These are phyloP conservation scores for Pistacia integerrima DNA, from an alignment of 345 rosid species.

Conservation along the genomic window DNA sequence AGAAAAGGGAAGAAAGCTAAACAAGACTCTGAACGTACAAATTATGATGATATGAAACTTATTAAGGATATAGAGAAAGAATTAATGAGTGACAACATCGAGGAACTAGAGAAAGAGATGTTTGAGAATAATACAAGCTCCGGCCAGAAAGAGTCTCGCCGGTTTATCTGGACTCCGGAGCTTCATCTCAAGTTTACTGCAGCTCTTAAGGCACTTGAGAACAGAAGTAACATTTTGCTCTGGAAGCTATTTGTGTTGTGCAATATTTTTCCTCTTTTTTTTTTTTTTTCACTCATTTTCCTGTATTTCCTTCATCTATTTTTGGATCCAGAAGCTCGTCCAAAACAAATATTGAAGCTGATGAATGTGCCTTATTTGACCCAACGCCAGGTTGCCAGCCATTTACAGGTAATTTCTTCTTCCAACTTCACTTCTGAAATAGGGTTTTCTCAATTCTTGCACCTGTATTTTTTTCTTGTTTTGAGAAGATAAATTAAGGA, in stretches of 20 bases:
- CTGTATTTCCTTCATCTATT: neutral
- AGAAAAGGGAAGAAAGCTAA: neutral
- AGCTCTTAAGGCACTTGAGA: constrained; percentile 41
- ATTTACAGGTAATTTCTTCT: constrained; percentile 54
- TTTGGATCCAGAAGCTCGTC: constrained; percentile 42
- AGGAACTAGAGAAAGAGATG: neutral
- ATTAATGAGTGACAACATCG: neutral
- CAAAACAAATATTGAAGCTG: constrained; percentile 35
- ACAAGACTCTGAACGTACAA: neutral
- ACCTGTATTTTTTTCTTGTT: too few species aligned
- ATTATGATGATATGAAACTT: neutral
- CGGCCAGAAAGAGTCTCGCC: neutral
- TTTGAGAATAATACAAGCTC: neutral
- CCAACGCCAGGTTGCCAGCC: constrained; percentile 52
- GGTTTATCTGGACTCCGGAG: constrained; percentile 33
- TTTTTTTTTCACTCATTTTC: neutral
- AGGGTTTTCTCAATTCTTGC: neutral
- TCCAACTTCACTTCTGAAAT: neutral
- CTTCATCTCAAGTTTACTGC: constrained; percentile 48
- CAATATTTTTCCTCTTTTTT: neutral
- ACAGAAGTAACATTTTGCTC: constrained; percentile 26
- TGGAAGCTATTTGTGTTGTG: neutral
- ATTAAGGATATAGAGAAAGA: neutral
- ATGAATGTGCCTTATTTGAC: constrained; percentile 52
- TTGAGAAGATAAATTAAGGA: too few species aligned